phyloP scores from a whole-genome alignment of 179 eudicot species.

The Heliamphora ciliata region DNA sequence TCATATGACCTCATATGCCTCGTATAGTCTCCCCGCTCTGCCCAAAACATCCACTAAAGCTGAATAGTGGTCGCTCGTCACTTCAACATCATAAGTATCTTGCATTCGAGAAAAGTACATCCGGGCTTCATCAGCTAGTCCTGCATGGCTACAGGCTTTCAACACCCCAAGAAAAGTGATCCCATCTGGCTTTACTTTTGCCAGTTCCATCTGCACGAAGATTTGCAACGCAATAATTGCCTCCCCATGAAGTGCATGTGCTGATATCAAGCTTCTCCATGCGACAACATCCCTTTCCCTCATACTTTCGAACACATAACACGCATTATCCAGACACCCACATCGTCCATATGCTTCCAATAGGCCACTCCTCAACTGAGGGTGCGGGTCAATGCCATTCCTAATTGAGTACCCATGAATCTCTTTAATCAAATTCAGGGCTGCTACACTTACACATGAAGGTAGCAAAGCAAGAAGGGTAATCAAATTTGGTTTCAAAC shows the following conservation, averaged over 20 bases:
- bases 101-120: slow-evolving; percentile 39
- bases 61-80: slow-evolving; percentile 57
- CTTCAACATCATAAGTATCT: slow-evolving; percentile 36
- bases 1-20: slow-evolving; percentile 46
- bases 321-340: slow-evolving; percentile 39
- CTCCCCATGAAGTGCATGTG: slow-evolving; percentile 61
- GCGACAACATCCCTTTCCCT: slow-evolving; percentile 59
- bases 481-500: slow-evolving; percentile 42
- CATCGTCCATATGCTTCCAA: slow-evolving; percentile 68
- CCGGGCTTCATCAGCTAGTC: slow-evolving; percentile 56
- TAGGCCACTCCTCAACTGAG: slow-evolving; percentile 49
- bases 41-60: slow-evolving; percentile 66
- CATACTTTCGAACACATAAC: slow-evolving; percentile 35
- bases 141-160: slow-evolving; percentile 71
- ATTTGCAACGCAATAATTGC: slow-evolving; percentile 40
- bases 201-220: slow-evolving; percentile 50
- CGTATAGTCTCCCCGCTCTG: slow-evolving; percentile 51
- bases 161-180: slow-evolving; percentile 59
- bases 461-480: slow-evolving; percentile 52
- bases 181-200: slow-evolving; percentile 46
- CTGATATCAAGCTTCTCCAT: slow-evolving; percentile 70
- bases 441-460: slow-evolving; percentile 38
- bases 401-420: slow-evolving; percentile 44
- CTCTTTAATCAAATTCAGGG: slow-evolving; percentile 41
- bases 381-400: slow-evolving; percentile 31